Evolutionary conservation across 1,139 yeast genomes (phyloP).

Genomic region (Blastobotrys buckinghamii): DNA sequence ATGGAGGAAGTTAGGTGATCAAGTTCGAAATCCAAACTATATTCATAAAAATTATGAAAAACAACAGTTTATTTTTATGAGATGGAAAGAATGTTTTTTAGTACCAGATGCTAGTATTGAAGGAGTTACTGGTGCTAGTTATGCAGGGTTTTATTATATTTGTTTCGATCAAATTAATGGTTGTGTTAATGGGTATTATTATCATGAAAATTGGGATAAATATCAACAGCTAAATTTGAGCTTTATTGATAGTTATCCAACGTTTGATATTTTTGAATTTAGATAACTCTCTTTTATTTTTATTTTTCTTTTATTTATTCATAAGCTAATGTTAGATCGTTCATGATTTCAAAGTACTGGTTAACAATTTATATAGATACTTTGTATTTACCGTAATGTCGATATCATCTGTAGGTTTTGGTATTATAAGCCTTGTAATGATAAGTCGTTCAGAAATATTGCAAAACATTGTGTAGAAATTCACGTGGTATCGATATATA

Average conservation of each 20-base stretch:
- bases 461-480: no score
- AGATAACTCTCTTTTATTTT: conserved; percentile 17
- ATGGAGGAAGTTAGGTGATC: conserved; percentile 40
- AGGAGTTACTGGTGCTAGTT: conserved; percentile 63
- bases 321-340: no score
- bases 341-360: no score
- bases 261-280: conserved; percentile 36
- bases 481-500: no score
- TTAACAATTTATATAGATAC: no score
- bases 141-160: conserved; percentile 87
- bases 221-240: conserved; percentile 61
- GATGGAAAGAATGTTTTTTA: conserved; percentile 89
- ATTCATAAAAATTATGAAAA: conserved; percentile 31
- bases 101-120: conserved; percentile 74
- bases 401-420: no score
- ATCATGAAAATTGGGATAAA: conserved; percentile 68
- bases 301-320: no score
- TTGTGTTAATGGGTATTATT: conserved; percentile 70
- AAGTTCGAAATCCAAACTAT: conserved; percentile 28
- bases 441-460: no score
- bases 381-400: no score
- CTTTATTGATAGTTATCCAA: conserved; percentile 41
- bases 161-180: conserved; percentile 77
- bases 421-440: no score
- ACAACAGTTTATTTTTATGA: conserved; percentile 65